Evolutionary conservation across 2,329 filamentous ascomycete species (phyloP).

Genomic region (Colletotrichum liaoningense): DNA sequence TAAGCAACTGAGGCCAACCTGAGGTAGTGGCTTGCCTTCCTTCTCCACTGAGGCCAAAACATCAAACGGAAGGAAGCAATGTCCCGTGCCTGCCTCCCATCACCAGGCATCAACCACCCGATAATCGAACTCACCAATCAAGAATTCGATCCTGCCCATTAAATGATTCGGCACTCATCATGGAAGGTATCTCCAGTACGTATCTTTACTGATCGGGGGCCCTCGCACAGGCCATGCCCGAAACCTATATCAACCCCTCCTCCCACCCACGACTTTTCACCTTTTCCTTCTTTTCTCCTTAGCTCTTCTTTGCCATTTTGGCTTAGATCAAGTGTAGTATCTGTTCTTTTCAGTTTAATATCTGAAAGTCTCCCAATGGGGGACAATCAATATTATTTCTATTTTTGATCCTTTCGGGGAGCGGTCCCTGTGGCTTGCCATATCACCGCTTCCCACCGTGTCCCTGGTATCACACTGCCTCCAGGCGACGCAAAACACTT

Average conservation of each 20-base stretch:
- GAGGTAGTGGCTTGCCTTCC: background rate
- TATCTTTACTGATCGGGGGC: background rate
- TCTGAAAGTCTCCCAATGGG: constrained; percentile 14
- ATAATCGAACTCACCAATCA: background rate
- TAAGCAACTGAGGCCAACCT: background rate
- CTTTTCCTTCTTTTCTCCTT: constrained; percentile 12
- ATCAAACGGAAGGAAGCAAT: background rate
- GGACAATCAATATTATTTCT: constrained; percentile 17
- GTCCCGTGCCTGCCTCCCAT: constrained; percentile 4
- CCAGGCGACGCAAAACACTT: constrained; percentile 22
- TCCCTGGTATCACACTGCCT: constrained; percentile 32
- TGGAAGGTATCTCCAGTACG: background rate
- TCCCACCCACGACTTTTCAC: background rate
- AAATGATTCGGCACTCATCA: background rate
- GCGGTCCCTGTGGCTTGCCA: constrained; percentile 25
- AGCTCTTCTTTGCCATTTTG: constrained; percentile 19
- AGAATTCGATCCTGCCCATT: background rate
- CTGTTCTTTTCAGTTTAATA: constrained; percentile 33
- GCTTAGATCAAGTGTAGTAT: constrained; percentile 35
- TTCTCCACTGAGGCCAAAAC: constrained; percentile 23
- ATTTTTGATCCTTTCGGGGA: constrained; percentile 20
- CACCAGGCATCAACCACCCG: background rate
- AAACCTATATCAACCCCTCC: constrained; percentile 1
- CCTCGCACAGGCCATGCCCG: background rate
- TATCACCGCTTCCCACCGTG: constrained; percentile 22